Evolutionary conservation across 179 eudicot genomes (phyloP).

Genomic region (Drosera spatulata): DNA sequence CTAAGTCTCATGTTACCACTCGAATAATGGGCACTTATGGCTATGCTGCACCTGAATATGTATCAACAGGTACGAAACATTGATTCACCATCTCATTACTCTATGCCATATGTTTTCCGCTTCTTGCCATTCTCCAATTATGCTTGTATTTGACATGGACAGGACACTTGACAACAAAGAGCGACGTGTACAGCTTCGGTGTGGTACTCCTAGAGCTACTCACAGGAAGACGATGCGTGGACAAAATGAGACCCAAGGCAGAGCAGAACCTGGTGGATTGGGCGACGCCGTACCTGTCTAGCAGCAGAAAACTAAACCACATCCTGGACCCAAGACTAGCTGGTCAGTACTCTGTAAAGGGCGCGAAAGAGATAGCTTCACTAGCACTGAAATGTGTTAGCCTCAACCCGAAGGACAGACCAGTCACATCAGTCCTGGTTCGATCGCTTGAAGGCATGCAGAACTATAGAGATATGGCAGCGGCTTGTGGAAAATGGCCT

Average conservation of each 20-base stretch:
- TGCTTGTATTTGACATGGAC: neutral
- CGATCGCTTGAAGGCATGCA: constrained; percentile 58
- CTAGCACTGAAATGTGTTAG: constrained; percentile 66
- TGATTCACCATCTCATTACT: neutral
- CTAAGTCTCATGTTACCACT: constrained; percentile 38
- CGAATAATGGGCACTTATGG: constrained; percentile 47
- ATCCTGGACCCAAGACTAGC: constrained; percentile 32
- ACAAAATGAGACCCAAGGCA: constrained; percentile 26
- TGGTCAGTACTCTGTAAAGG: constrained; percentile 86
- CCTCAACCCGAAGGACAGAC: constrained; percentile 72
- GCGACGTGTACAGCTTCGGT: constrained; percentile 44
- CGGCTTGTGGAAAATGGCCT: constrained; percentile 65
- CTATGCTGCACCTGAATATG: constrained; percentile 42
- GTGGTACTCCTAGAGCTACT: constrained; percentile 36
- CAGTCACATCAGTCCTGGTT: constrained; percentile 61
- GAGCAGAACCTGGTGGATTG: constrained; percentile 35
- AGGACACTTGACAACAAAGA: constrained; percentile 39
- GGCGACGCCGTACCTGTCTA: constrained; percentile 25
- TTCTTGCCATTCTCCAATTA: no score
- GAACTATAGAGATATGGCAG: constrained; percentile 68
- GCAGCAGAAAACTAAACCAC: constrained; percentile 24
- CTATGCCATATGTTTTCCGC: neutral
- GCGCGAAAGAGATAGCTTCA: constrained; percentile 73
- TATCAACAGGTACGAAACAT: constrained; percentile 23
- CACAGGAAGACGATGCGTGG: constrained; percentile 34